Evolutionary conservation across 805 yeast genomes (phyloP).

Genomic region (Komagataella kurtzmanii): DNA sequence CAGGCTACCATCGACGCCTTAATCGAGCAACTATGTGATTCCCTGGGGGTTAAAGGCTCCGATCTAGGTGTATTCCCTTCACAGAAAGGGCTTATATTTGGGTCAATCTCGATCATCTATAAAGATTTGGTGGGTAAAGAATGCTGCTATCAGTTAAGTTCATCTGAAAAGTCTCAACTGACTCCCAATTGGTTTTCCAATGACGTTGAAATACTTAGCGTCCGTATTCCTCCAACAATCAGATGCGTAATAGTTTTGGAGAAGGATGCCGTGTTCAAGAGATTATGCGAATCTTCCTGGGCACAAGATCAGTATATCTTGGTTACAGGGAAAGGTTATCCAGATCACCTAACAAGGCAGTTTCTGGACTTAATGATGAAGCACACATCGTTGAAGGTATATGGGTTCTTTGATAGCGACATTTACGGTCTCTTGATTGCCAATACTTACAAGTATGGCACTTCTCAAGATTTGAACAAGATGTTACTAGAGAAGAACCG

Average conservation of each 20-base stretch:
- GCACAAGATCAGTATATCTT: constrained; percentile 23
- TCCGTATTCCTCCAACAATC: neutral
- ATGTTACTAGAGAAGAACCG: neutral
- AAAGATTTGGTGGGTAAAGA: neutral
- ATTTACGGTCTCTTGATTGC: constrained; percentile 47
- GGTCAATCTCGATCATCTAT: constrained; percentile 14
- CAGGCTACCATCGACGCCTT: constrained; percentile 28
- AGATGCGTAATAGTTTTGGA: constrained; percentile 29
- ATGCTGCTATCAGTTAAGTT: neutral
- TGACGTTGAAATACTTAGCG: neutral
- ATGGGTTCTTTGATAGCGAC: constrained; percentile 48
- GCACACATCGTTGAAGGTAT: constrained; percentile 9
- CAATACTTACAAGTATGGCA: constrained; percentile 19
- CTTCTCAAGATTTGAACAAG: neutral
- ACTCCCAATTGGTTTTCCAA: neutral
- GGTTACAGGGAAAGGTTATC: constrained; percentile 57
- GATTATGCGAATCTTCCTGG: neutral
- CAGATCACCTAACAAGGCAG: constrained; percentile 38
- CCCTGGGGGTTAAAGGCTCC: constrained; percentile 23
- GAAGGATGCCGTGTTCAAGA: constrained; percentile 24
- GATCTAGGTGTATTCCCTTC: constrained; percentile 33
- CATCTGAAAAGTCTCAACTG: neutral
- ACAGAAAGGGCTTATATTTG: constrained; percentile 43
- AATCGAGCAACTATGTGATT: constrained; percentile 22
- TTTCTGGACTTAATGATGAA: constrained; percentile 16